phyloP scores from a whole-genome alignment of 805 yeast species.

The Pichia cephalocereana region DNA sequence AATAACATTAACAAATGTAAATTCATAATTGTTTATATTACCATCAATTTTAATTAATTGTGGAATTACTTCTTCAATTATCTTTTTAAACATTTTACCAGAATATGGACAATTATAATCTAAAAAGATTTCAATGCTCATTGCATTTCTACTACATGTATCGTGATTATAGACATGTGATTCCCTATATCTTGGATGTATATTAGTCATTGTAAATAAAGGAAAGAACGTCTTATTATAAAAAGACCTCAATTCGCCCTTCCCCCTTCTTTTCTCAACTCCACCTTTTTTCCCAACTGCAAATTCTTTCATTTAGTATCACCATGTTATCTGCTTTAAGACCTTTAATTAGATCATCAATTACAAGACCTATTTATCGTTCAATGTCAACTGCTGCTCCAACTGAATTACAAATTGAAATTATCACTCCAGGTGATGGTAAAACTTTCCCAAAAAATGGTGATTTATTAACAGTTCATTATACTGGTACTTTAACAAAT shows the following conservation, averaged over 20 bases:
- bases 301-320: no score
- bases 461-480: conserved; percentile 87
- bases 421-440: conserved; percentile 57
- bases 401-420: conserved; percentile 26
- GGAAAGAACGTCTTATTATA: no score
- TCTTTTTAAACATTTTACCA: conserved; percentile 50
- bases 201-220: conserved; percentile 7
- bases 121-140: conserved; percentile 50
- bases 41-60: conserved; percentile 30
- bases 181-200: conserved; percentile 15
- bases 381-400: conserved; percentile 6
- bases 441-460: conserved; percentile 78
- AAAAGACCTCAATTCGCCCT: neutral
- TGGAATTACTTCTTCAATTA: conserved; percentile 47
- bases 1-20: conserved; percentile 62
- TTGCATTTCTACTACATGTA: neutral
- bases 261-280: neutral
- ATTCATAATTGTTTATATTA: conserved; percentile 40
- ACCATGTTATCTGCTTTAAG: no score
- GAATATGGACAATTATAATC: conserved; percentile 78
- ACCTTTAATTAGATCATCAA: neutral
- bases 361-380: neutral
- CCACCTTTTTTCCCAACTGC: neutral
- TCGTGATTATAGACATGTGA: conserved; percentile 16
- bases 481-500: conserved; percentile 89